Evolutionary conservation across 345 rosid genomes (phyloP).

Genomic region (Zanthoxylum bungeanum): DNA sequence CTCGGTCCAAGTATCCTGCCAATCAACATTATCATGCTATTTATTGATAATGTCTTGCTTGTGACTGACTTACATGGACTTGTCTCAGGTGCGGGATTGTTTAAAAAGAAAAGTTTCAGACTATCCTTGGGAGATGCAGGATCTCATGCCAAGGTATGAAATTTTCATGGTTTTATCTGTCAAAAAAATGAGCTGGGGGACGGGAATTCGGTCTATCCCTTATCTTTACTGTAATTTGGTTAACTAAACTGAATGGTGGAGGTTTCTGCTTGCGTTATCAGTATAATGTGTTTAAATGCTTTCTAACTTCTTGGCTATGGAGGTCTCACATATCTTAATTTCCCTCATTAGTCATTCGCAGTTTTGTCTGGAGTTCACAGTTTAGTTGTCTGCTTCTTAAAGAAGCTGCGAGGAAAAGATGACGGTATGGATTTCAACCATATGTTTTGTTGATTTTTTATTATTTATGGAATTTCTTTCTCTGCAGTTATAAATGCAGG

Average conservation of each 20-base stretch:
- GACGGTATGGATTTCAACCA: conserved; percentile 52
- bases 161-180: neutral
- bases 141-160: conserved; percentile 80
- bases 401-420: conserved; percentile 84
- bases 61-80: neutral
- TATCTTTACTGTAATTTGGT: neutral
- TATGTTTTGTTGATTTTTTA: neutral
- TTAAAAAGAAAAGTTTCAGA: conserved; percentile 74
- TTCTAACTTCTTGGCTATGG: neutral
- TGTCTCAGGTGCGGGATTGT: conserved; percentile 72
- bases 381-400: conserved; percentile 69
- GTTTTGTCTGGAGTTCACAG: conserved; percentile 70
- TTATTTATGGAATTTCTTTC: neutral
- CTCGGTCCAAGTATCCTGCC: neutral
- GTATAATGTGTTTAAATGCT: neutral
- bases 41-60: neutral
- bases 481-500: conserved; percentile 81
- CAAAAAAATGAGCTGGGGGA: neutral
- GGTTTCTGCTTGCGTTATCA: neutral
- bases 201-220: neutral
- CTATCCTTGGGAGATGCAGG: conserved; percentile 85
- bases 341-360: conserved; percentile 54
- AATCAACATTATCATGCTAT: neutral
- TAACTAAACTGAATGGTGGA: neutral
- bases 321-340: neutral